phyloP scores from a whole-genome alignment of 306 rosid species.

The Calophaca sinica region DNA sequence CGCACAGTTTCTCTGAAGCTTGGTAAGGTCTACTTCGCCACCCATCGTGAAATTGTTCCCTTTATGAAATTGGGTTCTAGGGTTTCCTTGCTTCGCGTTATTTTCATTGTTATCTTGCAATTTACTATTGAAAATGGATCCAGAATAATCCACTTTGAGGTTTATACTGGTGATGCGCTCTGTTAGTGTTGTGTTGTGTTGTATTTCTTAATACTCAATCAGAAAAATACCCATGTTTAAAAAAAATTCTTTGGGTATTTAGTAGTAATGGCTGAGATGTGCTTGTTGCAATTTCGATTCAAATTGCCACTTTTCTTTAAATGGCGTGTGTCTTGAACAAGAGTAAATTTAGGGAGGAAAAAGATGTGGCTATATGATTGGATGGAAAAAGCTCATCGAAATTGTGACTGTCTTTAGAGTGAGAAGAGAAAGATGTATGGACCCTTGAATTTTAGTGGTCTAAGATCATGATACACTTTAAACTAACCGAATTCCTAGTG shows the following conservation, averaged over 20 bases:
- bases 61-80: not conserved
- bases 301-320: no score
- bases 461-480: not conserved
- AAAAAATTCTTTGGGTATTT: not conserved
- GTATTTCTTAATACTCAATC: not conserved
- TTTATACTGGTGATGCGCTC: not conserved
- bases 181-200: not conserved
- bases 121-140: not conserved
- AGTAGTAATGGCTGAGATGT: no score
- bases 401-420: no score
- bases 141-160: no score
- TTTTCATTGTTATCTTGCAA: not conserved
- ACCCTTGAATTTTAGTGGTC: not conserved
- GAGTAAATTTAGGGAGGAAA: no score
- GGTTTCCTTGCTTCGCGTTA: not conserved
- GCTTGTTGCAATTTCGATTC: no score
- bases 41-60: not conserved
- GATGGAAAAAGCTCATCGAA: no score
- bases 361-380: no score
- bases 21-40: constrained; percentile 37
- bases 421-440: not conserved
- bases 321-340: no score
- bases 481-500: no score
- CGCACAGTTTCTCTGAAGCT: constrained; percentile 4
- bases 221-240: not conserved